A percentile compares a stretch with the other conserved stretches of the same genome.
These are phyloP conservation scores for Exophiala mesophila DNA, from an alignment of 2,329 filamentous ascomycete genomes.

Conservation along the genomic window DNA sequence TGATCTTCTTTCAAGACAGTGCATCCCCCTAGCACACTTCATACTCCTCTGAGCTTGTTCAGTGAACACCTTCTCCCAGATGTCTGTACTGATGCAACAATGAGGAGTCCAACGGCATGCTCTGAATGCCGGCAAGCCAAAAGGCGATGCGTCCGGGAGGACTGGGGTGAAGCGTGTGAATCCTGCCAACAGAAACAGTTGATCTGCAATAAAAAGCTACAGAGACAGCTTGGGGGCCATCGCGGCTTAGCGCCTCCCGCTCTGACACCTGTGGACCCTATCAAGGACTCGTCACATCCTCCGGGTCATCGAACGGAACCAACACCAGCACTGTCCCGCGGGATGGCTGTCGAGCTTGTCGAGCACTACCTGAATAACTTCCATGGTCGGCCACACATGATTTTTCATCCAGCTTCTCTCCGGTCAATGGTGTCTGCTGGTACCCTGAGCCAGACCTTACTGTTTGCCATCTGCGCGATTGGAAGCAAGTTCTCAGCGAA, in stretches of 20 bases:
- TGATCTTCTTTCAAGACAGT: no score
- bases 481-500: slow-evolving; percentile 8
- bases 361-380: slow-evolving; percentile 5
- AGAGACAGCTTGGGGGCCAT: not conserved
- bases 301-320: not conserved
- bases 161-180: not conserved
- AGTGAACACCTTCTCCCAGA: no score
- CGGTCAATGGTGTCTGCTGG: not conserved
- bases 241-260: not conserved
- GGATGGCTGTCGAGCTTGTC: slow-evolving; percentile 4
- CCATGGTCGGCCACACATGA: slow-evolving; percentile 2
- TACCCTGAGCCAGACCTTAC: not conserved
- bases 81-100: no score
- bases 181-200: not conserved
- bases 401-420: slow-evolving; percentile 4
- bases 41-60: no score
- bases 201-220: slow-evolving; percentile 1
- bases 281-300: not conserved
- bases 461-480: slow-evolving; percentile 8
- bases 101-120: slow-evolving; percentile 4
- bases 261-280: not conserved
- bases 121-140: slow-evolving; percentile 3
- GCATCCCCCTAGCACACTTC: no score
- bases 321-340: not conserved
- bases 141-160: not conserved